Evolutionary conservation across 1,139 yeast species (phyloP), one percentile per base, ranked within the genome.

Genomic region (Magnusiomyces tetraspermus): DNA sequence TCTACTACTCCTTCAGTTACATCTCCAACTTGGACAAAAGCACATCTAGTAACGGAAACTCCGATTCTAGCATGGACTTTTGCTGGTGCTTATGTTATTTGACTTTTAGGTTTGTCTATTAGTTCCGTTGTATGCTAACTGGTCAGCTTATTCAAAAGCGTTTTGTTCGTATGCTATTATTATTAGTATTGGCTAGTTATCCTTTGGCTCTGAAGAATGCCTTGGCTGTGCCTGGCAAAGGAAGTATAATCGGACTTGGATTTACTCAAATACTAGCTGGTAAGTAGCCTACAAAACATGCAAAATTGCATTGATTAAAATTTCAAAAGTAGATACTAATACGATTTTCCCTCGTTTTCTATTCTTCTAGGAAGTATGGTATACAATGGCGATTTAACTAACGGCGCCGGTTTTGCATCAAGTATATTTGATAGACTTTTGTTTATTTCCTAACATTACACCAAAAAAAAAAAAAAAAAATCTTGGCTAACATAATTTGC

Each of bases 391-490:
- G 97, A 89, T 63, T 71, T 81, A 38, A 76, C 79, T 51, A 84
- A 87, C 68, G 97, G 96, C 6, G 79, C 95, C 1, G 97, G 97
- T 0, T 87, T 92, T 68, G 75, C 81, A 5, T 77, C 85, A 31
- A 65, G 68, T 65, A 58, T 42, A 66, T 54, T 41, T 31, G 3
- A 28, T 11, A 8, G 6, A 11, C 11, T 28, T 17, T n/a, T 31
- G 22, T 30, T 4, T 11, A 23, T n/a, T n/a, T n/a, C n/a, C n/a
- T n/a, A n/a, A n/a, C n/a, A n/a, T n/a, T n/a, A n/a, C n/a, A n/a
- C n/a, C n/a, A n/a, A n/a, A n/a, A n/a, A n/a, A n/a, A n/a, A n/a
- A n/a, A n/a, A n/a, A n/a, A n/a, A n/a, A n/a, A 30, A n/a, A 17
- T 21, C 28, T 42, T 10, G 22, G 22, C 24, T 62, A 53, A 23